Conservation (phyloP, 768 basidiomycete genomes). For the Lyophyllum decastes region DNA sequence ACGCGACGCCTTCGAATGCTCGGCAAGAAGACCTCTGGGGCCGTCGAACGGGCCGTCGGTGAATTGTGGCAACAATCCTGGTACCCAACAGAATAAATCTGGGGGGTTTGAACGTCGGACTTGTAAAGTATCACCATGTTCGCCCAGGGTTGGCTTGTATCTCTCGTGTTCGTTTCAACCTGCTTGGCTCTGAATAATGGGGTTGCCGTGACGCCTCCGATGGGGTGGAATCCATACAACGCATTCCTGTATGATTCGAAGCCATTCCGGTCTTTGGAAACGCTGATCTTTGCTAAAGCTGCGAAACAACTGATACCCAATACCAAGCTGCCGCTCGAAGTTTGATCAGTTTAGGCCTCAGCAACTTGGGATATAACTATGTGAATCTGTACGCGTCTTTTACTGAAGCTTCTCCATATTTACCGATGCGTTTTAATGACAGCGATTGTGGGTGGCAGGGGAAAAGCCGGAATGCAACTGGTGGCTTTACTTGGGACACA, state of each 20-base stretch:
- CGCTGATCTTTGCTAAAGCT: slow-evolving; percentile 25
- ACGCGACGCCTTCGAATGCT: background rate
- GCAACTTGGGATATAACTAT: slow-evolving; percentile 40
- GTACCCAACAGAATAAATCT: background rate
- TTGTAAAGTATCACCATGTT: slow-evolving; percentile 4
- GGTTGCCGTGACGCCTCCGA: slow-evolving; percentile 41
- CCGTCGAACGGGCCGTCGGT: slow-evolving; percentile 11
- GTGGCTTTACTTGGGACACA: slow-evolving; percentile 46
- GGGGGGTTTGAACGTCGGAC: background rate
- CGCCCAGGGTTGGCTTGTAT: slow-evolving; percentile 10
- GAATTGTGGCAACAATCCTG: background rate
- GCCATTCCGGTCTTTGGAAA: background rate
- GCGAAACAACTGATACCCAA: slow-evolving; percentile 40
- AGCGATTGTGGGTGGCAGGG: slow-evolving; percentile 57
- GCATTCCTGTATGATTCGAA: slow-evolving; percentile 37
- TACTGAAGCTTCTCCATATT: background rate
- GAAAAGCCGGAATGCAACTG: slow-evolving; percentile 37
- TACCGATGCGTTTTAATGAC: background rate
- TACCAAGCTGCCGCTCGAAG: slow-evolving; percentile 41
- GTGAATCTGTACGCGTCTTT: slow-evolving; percentile 37
- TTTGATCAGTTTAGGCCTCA: slow-evolving; percentile 37
- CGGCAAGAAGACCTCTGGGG: background rate
- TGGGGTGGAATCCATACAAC: slow-evolving; percentile 54
- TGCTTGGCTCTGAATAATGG: slow-evolving; percentile 37
- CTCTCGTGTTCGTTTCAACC: slow-evolving; percentile 14